These are phyloP conservation scores for Friedmanniomyces endolithicus DNA, from an alignment of 495 filamentous ascomycete genomes.

Conservation along the genomic window DNA sequence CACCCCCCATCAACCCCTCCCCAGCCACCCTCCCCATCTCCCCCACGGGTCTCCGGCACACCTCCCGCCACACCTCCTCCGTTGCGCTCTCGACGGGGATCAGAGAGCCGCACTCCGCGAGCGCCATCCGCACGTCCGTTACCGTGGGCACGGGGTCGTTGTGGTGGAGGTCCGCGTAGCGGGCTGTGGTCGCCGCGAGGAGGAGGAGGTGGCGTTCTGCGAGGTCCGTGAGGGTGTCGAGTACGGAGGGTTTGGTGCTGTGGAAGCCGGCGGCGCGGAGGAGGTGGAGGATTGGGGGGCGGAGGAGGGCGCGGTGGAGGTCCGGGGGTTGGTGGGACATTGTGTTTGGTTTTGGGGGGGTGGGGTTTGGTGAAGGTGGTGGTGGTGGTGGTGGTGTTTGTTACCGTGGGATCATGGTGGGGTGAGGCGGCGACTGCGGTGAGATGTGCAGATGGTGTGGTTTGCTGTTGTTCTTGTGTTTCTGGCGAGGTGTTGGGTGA, in stretches of 20 bases:
- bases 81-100: conserved; percentile 45
- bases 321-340: conserved; percentile 18
- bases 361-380: background rate
- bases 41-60: no score
- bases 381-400: no score
- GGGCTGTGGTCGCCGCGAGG: conserved; percentile 51
- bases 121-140: conserved; percentile 68
- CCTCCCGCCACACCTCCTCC: conserved; percentile 45
- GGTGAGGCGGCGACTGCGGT: background rate
- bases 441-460: no score
- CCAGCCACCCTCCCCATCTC: conserved; percentile 25
- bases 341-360: background rate
- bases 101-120: conserved; percentile 62
- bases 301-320: conserved; percentile 64
- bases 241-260: conserved; percentile 54
- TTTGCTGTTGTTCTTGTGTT: background rate
- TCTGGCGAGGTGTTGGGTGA: background rate
- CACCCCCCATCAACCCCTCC: conserved; percentile 13
- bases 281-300: conserved; percentile 72
- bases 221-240: conserved; percentile 68
- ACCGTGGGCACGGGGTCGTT: conserved; percentile 42
- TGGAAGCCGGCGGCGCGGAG: conserved; percentile 80
- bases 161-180: conserved; percentile 43
- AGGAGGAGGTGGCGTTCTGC: conserved; percentile 59
- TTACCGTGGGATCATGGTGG: background rate